These are phyloP conservation scores for Hordeum vulgare DNA, from an alignment of 176 grass and related monocot species.

Conservation along the genomic window MorexV3_pseudomolecules_assembly NC_058522.1:581593145-581593644, in stretches of 20 bases:
- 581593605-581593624: neutral
- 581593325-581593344: neutral
- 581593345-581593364: neutral
- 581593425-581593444: neutral
- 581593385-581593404: neutral
- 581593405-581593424: neutral
- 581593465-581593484: neutral
- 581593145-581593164: slow-evolving; percentile 31
- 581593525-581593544: neutral
- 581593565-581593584: neutral
- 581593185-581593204: slow-evolving; percentile 34
- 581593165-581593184: neutral
- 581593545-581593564: neutral
- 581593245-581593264: slow-evolving; percentile 21
- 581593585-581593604: neutral
- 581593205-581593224: slow-evolving; percentile 34
- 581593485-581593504: neutral
- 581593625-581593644: neutral
- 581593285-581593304: neutral
- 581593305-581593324: neutral
- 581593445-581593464: neutral
- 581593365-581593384: neutral
- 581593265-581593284: neutral
- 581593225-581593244: slow-evolving; percentile 24
- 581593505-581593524: slow-evolving; percentile 1